Percentiles rank a stretch among this genome's conserved stretches.
phyloP scores from a whole-genome alignment of 1,139 yeast species.

The Arxiozyma telluris region DNA sequence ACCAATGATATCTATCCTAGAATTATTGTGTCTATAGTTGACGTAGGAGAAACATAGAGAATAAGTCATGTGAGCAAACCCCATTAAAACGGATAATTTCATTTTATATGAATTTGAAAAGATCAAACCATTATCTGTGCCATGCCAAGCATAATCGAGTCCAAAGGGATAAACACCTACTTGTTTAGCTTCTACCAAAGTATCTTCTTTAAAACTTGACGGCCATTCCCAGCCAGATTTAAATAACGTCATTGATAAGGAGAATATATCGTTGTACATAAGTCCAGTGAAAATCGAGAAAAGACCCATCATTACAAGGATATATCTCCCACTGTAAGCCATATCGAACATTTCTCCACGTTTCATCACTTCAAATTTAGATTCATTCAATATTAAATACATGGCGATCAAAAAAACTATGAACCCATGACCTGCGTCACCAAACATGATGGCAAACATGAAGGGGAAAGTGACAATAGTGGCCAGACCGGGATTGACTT shows the following conservation, averaged over 20 bases:
- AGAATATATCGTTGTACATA: slow-evolving; percentile 67
- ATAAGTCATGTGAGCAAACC: slow-evolving; percentile 69
- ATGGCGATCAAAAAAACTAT: slow-evolving; percentile 53
- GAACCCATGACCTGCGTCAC: slow-evolving; percentile 77
- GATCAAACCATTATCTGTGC: slow-evolving; percentile 63
- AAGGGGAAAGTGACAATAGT: slow-evolving; percentile 76
- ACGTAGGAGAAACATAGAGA: slow-evolving; percentile 61
- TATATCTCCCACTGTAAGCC: slow-evolving; percentile 73
- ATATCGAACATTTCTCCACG: slow-evolving; percentile 74
- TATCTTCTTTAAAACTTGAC: slow-evolving; percentile 46
- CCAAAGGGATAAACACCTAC: slow-evolving; percentile 61
- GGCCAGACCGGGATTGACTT: slow-evolving; percentile 73
- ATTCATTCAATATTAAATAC: slow-evolving; percentile 52
- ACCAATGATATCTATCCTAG: slow-evolving; percentile 60
- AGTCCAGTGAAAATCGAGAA: slow-evolving; percentile 76
- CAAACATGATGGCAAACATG: slow-evolving; percentile 84
- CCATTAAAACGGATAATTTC: slow-evolving; percentile 75
- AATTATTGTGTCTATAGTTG: slow-evolving; percentile 50
- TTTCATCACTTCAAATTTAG: slow-evolving; percentile 47
- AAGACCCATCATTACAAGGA: slow-evolving; percentile 62
- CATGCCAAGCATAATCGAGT: slow-evolving; percentile 74
- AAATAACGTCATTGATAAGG: slow-evolving; percentile 67
- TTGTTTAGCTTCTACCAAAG: slow-evolving; percentile 44
- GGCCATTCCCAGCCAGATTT: slow-evolving; percentile 75
- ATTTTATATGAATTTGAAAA: slow-evolving; percentile 74